Conservation (phyloP, 2,329 filamentous ascomycete genomes). For the Ascomycota sp. region DNA sequence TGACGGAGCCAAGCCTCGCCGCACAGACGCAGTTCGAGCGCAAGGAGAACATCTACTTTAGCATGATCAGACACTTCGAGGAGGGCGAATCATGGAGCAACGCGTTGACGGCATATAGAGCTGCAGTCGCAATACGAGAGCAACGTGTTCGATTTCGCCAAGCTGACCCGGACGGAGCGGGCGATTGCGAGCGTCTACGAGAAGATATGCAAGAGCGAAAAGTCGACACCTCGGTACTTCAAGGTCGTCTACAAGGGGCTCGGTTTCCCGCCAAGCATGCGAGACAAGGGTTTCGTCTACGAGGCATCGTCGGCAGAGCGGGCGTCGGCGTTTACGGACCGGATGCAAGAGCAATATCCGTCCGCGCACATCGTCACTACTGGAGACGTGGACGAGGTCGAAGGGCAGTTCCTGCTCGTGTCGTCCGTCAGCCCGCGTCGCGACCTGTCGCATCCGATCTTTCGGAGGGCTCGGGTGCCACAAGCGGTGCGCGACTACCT, state of each 20-base stretch:
- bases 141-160: slow-evolving; percentile 77
- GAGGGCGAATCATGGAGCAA: slow-evolving; percentile 88
- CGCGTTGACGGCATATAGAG: slow-evolving; percentile 75
- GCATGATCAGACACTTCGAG: slow-evolving; percentile 88
- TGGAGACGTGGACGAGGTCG: slow-evolving; percentile 53
- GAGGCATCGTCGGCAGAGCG: slow-evolving; percentile 63
- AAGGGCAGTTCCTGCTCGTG: slow-evolving; percentile 78
- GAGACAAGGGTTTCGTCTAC: slow-evolving; percentile 85
- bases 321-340: slow-evolving; percentile 65
- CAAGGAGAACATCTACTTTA: slow-evolving; percentile 79
- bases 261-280: slow-evolving; percentile 60
- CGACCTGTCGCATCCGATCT: slow-evolving; percentile 64
- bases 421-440: slow-evolving; percentile 65
- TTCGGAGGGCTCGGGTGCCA: slow-evolving; percentile 69
- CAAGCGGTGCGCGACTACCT: slow-evolving; percentile 74
- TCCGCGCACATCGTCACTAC: slow-evolving; percentile 59
- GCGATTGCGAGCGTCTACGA: slow-evolving; percentile 90
- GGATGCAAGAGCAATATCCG: slow-evolving; percentile 80
- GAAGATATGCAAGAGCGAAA: slow-evolving; percentile 63
- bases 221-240: slow-evolving; percentile 68
- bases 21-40: slow-evolving; percentile 77
- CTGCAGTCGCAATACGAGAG: slow-evolving; percentile 79
- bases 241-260: slow-evolving; percentile 76
- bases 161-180: slow-evolving; percentile 71
- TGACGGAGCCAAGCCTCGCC: slow-evolving; percentile 58